Percentiles rank a stretch among this genome's conserved stretches.
Conservation (phyloP, 768 basidiomycete species). For the Nevesoporus exiguus region DNA sequence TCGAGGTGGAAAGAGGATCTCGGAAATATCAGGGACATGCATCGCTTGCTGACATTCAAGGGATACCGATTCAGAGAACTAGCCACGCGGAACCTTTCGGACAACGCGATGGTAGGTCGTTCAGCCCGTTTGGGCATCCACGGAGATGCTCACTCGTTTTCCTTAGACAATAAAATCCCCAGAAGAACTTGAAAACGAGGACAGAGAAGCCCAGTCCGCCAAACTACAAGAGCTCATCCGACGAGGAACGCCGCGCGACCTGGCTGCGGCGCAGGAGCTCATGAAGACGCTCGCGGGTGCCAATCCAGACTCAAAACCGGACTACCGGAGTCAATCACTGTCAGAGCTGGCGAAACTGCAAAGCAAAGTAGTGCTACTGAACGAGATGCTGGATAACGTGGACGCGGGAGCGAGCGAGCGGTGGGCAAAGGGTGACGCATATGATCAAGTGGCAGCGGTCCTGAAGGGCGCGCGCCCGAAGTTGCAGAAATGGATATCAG, state of each 20-base stretch:
- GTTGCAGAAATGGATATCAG: slow-evolving; percentile 97
- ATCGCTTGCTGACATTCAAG: slow-evolving; percentile 89
- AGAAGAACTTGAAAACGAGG: slow-evolving; percentile 93
- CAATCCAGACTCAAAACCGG: slow-evolving; percentile 90
- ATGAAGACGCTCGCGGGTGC: slow-evolving; percentile 96
- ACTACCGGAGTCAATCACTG: slow-evolving; percentile 87
- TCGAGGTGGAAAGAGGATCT: slow-evolving; percentile 95
- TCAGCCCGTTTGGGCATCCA: background rate
- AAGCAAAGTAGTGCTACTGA: slow-evolving; percentile 90
- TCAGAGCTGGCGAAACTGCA: slow-evolving; percentile 93
- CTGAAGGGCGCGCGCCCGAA: slow-evolving; percentile 83
- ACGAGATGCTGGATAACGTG: slow-evolving; percentile 95
- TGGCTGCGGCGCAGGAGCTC: slow-evolving; percentile 92
- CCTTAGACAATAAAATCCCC: slow-evolving; percentile 86
- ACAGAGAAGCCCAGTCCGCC: slow-evolving; percentile 90
- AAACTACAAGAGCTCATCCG: slow-evolving; percentile 99
- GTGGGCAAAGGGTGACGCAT: slow-evolving; percentile 87
- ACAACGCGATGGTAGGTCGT: slow-evolving; percentile 23
- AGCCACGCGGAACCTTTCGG: slow-evolving; percentile 15
- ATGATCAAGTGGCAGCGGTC: slow-evolving; percentile 91
- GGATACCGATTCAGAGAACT: slow-evolving; percentile 76
- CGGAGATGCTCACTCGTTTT: background rate
- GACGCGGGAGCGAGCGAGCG: slow-evolving; percentile 67
- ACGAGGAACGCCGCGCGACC: slow-evolving; percentile 91
- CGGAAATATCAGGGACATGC: slow-evolving; percentile 97